Percentiles rank a stretch among this genome's conserved stretches.
Evolutionary conservation across 78 protist genomes (phyloP).

Genomic region (Planoprotostelium fungivorum): DNA sequence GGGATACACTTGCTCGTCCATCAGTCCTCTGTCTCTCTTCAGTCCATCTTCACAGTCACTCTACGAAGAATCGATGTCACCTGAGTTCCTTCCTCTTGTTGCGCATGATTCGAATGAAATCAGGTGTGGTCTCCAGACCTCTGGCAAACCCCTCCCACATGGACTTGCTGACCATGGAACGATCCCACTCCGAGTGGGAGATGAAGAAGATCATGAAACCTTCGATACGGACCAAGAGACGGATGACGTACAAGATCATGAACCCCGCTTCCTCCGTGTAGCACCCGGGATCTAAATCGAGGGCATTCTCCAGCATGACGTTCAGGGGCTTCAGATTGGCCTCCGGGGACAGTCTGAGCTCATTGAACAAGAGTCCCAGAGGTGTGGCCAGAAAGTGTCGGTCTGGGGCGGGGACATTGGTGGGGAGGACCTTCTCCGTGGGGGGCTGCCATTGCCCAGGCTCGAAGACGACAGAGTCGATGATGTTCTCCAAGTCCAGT

Average conservation of each 20-base stretch:
- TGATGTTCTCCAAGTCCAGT: slow-evolving; percentile 10
- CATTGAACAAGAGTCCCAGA: slow-evolving; percentile 65
- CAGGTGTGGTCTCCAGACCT: neutral
- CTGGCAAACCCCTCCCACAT: neutral
- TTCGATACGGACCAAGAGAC: neutral
- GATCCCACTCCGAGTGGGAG: neutral
- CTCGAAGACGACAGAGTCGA: slow-evolving; percentile 34
- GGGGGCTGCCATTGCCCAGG: slow-evolving; percentile 20
- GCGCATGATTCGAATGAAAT: neutral
- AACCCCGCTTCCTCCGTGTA: neutral
- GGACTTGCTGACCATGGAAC: neutral
- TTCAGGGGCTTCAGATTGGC: slow-evolving; percentile 17
- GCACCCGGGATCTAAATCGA: neutral
- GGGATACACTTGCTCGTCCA: slow-evolving; percentile 1
- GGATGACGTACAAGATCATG: neutral
- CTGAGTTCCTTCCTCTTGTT: neutral
- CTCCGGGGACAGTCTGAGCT: slow-evolving; percentile 30
- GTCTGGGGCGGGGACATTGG: neutral
- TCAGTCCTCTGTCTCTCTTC: neutral
- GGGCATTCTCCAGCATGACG: neutral
- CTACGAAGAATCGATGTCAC: too few species aligned
- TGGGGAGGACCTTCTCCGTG: neutral
- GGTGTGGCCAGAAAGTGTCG: slow-evolving; percentile 18
- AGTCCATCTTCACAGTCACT: too few species aligned
- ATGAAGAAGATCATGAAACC: slow-evolving; percentile 2